A percentile compares a stretch with the other conserved stretches of the same genome.
These are phyloP conservation scores for Phaeoacremonium minimum DNA, from an alignment of 2,329 filamentous ascomycete species.

Conservation along the genomic window DNA sequence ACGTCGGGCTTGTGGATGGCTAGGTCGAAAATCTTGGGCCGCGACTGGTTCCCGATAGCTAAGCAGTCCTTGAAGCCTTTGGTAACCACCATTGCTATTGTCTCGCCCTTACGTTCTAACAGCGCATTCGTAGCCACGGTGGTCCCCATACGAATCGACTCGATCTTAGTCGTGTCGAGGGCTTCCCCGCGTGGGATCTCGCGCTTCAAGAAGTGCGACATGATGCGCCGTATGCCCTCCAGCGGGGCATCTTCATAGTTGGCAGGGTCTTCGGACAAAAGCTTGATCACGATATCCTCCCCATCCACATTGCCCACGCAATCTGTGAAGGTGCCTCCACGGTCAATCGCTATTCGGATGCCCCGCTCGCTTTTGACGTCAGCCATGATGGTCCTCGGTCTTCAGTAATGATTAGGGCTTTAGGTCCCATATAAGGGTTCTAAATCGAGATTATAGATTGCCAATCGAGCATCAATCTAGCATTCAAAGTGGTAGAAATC, in stretches of 20 bases:
- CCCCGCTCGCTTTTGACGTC: slow-evolving; percentile 41
- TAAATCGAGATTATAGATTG: too few relatives aligned
- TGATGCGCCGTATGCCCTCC: slow-evolving; percentile 83
- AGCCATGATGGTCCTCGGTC: slow-evolving; percentile 22
- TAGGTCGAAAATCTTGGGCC: slow-evolving; percentile 87
- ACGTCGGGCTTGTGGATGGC: slow-evolving; percentile 85
- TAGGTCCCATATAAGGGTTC: too few relatives aligned
- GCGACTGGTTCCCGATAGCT: slow-evolving; percentile 83
- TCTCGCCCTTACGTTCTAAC: slow-evolving; percentile 85
- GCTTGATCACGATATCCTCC: slow-evolving; percentile 34
- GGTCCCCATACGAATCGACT: slow-evolving; percentile 93
- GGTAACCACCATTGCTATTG: slow-evolving; percentile 82
- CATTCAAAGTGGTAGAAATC: too few relatives aligned
- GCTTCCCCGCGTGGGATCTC: slow-evolving; percentile 77
- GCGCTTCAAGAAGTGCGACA: slow-evolving; percentile 69
- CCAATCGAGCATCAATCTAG: too few relatives aligned
- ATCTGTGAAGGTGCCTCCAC: slow-evolving; percentile 89
- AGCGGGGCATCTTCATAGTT: slow-evolving; percentile 91
- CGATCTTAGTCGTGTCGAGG: slow-evolving; percentile 77
- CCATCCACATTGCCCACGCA: slow-evolving; percentile 73
- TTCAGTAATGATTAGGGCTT: too few relatives aligned
- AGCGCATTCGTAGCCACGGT: slow-evolving; percentile 92
- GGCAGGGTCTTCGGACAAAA: slow-evolving; percentile 82
- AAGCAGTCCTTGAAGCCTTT: slow-evolving; percentile 85
- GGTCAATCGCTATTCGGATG: slow-evolving; percentile 71